Percentiles rank a stretch among this genome's conserved stretches.
Evolutionary conservation across 257 asterid genomes (phyloP).

Genomic region (Cruciata laevipes): DNA sequence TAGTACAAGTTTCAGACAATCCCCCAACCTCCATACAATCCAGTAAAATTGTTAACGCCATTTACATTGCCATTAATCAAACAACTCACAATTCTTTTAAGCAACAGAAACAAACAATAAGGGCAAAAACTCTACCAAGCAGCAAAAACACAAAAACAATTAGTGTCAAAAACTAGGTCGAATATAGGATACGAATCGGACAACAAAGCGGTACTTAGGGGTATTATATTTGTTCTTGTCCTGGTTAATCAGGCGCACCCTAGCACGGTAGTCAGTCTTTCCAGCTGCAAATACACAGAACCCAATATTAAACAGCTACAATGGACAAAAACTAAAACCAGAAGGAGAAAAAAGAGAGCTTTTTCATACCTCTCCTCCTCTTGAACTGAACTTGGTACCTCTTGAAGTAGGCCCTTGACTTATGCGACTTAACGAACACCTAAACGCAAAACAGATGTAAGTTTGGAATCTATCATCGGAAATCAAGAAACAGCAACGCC

Average conservation of each 20-base stretch:
- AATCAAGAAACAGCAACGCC: not conserved
- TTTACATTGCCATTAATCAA: not conserved
- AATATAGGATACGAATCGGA: slow-evolving; percentile 62
- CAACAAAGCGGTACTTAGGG: slow-evolving; percentile 63
- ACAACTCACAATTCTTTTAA: not conserved
- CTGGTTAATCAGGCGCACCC: slow-evolving; percentile 62
- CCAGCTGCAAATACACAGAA: slow-evolving; percentile 34
- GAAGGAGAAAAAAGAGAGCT: not conserved
- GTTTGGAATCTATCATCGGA: not conserved
- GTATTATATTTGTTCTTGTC: slow-evolving; percentile 74
- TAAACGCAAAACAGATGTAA: slow-evolving; percentile 8
- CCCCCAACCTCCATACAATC: not conserved
- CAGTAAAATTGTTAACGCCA: too few species aligned
- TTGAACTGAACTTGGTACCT: slow-evolving; percentile 68
- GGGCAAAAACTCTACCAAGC: not conserved
- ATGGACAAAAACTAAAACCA: not conserved
- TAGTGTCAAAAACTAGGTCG: too few species aligned
- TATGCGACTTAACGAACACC: slow-evolving; percentile 67
- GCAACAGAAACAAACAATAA: not conserved
- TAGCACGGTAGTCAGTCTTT: slow-evolving; percentile 73
- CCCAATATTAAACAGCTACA: not conserved
- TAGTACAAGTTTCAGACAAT: not conserved
- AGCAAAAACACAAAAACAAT: not conserved
- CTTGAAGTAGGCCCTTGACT: slow-evolving; percentile 62
- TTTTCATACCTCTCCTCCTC: slow-evolving; percentile 63